Conservation (phyloP, 2,329 filamentous ascomycete species). For the Orbilia ellipsospora region DNA sequence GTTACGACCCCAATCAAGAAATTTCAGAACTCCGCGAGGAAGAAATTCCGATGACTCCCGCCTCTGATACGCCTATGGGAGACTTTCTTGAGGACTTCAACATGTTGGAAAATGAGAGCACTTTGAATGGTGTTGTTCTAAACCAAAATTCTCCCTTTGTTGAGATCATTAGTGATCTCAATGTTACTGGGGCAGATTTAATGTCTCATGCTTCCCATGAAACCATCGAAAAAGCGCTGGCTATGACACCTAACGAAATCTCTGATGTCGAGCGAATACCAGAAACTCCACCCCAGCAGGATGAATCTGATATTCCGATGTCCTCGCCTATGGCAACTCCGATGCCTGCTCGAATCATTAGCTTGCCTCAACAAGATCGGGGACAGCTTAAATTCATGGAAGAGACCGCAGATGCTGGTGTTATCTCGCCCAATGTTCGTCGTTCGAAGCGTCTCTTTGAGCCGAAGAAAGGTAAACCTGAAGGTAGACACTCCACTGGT, state of each 20-base stretch:
- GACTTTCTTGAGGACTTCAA: constrained; percentile 10
- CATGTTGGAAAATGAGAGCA: background rate
- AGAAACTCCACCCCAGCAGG: background rate
- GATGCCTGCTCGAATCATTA: background rate
- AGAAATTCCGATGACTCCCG: constrained; percentile 27
- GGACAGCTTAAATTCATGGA: background rate
- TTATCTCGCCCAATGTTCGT: background rate
- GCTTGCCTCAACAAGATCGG: background rate
- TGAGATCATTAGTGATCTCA: background rate
- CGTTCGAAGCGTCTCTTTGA: constrained; percentile 7
- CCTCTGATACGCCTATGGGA: background rate
- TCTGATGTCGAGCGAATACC: background rate
- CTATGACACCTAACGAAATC: background rate
- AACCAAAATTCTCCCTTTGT: background rate
- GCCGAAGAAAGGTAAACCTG: constrained; percentile 2
- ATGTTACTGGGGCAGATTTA: background rate
- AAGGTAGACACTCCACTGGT: constrained; percentile 39
- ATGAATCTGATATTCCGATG: constrained; percentile 12
- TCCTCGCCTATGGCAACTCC: constrained; percentile 19
- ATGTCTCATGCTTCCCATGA: background rate
- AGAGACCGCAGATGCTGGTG: background rate
- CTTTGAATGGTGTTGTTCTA: background rate
- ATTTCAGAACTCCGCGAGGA: constrained; percentile 50
- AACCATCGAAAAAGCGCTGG: background rate
- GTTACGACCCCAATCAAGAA: constrained; percentile 43